Evolutionary conservation across 2,329 filamentous ascomycete genomes (phyloP), one percentile per base, ranked within the genome.

Genomic region (Pseudocercospora ulei): DNA sequence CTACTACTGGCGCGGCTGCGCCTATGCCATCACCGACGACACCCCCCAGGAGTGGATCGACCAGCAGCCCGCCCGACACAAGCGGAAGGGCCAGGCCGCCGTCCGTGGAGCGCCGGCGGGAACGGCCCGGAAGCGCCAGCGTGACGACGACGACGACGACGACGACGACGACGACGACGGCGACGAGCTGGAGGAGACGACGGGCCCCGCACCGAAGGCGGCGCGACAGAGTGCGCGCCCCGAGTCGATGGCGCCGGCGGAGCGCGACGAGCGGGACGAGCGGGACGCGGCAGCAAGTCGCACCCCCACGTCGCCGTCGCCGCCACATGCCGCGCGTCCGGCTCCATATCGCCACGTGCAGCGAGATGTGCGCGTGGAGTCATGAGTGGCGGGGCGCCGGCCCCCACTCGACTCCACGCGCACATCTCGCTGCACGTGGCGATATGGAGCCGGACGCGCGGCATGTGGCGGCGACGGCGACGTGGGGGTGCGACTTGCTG

Each of bases 321-420:
- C n/a, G n/a, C n/a, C n/a, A n/a, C n/a, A n/a, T n/a, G n/a, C n/a
- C n/a, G n/a, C n/a, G n/a, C n/a, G n/a, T n/a, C n/a, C n/a, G n/a
- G n/a, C n/a, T n/a, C n/a, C n/a, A n/a, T n/a, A n/a, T n/a, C n/a
- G n/a, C n/a, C n/a, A n/a, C n/a, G n/a, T n/a, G n/a, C n/a, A n/a
- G n/a, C n/a, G n/a, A 76, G 5, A 76, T 82, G 13, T 82, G 63
- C 56, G 82, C 78, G 51, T 77, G 77, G 46, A 82, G 69, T 8
- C 78, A 78, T 9, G 12, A 17, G 16, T 31, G 7, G 17, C 16
- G 8, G 28, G 7, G 17, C 28, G 25, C 25, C 16, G 12, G n/a
- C 6, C 6, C 5, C 25, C 6, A 12, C 16, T 3, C 25, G 11
- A 28, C 11, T 28, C 12, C 16, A n/a, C n/a, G n/a, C n/a, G n/a